Base-by-base conservation (phyloP, 2,329 filamentous ascomycete species). In the Tothia fuscella region DNA sequence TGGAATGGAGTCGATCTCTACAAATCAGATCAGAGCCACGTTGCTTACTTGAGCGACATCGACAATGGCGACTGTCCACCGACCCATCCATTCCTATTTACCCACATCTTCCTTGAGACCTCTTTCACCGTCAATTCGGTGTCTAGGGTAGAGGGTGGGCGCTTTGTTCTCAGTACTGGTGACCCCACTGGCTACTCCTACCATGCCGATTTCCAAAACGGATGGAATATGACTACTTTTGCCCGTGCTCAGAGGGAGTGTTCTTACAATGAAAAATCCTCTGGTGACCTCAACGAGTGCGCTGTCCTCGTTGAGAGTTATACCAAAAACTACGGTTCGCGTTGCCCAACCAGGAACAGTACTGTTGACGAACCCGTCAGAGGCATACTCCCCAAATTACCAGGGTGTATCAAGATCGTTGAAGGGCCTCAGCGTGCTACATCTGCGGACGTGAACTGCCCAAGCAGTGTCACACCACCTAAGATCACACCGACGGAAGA, bases 201-300 rank as follows among this genome's bases (percentile, higher is more conserved):
- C 49, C 71, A 74, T 46, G 71, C 65, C 14, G 71, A 72, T 43
- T 72, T 72, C 47, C 56, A 67, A 46, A 69, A 70, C 40, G 68
- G 67, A 17, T 70, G 65, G 62, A 57, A 70, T 42, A 50, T 55
- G 41, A 50, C 49, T 12, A 56, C 63, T 16, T 56, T 69, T 19
- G 51, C 56, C 22, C 43, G 56, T 16, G 66, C 65, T 0, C 52
- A 64, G 19, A 49, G 56, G 24, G 48, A 55, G 22, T 60, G 58
- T 46, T n/a, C n/a, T n/a, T 43, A 54, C 13, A 62, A 62, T 19
- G 51, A 50, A 9, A 52, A 57, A 39, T 44, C 41, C 25, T 54
- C 51, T 35, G 59, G 59, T 29, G 49, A 53, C 10, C 56, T 63
- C 32, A 49, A 52, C n/a, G 50, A 53, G 16, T 64, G 60, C 45